These are phyloP conservation scores for Kingdonia uniflora DNA, from an alignment of 164 flowering plant species.

Conservation along the genomic window DNA sequence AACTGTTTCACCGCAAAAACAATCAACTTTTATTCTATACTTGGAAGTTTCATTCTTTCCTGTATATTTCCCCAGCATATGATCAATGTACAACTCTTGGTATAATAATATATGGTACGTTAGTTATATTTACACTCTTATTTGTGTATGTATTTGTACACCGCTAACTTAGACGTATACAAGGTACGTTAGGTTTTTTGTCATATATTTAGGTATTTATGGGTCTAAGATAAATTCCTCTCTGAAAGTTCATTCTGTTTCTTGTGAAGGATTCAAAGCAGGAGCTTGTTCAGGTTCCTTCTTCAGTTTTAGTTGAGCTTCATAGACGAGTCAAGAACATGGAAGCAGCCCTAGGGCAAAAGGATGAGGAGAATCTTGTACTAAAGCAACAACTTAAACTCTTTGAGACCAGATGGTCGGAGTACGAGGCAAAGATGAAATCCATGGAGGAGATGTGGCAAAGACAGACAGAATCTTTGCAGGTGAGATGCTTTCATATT, in stretches of 20 bases:
- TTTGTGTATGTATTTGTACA: too few species aligned
- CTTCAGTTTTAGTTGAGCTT: conserved; percentile 42
- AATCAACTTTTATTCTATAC: too few species aligned
- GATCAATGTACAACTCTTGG: background rate
- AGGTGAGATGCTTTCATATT: conserved; percentile 34
- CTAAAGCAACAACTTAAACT: conserved; percentile 46
- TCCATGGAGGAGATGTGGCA: conserved; percentile 85
- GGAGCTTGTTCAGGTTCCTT: conserved; percentile 24
- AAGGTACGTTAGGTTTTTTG: too few species aligned
- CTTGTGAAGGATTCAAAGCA: conserved; percentile 29
- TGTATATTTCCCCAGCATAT: too few species aligned
- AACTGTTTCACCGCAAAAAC: too few species aligned
- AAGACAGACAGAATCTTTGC: conserved; percentile 67
- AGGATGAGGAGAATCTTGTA: conserved; percentile 66
- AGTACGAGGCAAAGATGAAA: conserved; percentile 74
- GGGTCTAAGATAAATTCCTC: too few species aligned
- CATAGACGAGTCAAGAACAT: conserved; percentile 48
- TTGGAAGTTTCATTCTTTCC: too few species aligned
- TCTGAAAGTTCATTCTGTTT: too few species aligned
- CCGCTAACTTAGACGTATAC: too few species aligned
- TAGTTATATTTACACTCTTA: too few species aligned
- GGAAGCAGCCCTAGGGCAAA: conserved; percentile 48
- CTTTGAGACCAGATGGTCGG: conserved; percentile 54
- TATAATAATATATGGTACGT: too few species aligned
- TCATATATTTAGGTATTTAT: too few species aligned